phyloP scores from a whole-genome alignment of 129 eudicot genomes.

The Artemisia tridentata region DNA sequence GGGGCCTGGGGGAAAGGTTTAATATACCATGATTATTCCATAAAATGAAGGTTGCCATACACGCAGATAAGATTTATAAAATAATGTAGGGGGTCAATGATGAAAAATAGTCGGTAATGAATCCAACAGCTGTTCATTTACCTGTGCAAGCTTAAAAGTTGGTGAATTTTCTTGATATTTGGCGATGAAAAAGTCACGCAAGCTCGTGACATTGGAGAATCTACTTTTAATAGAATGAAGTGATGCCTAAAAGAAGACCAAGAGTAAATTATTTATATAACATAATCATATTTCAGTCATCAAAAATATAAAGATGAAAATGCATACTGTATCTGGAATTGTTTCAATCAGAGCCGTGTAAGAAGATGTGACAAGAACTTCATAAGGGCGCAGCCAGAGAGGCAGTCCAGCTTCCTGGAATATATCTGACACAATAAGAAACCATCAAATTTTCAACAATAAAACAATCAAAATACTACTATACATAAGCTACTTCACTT shows the following conservation, averaged over 20 bases:
- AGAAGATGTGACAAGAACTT: constrained; percentile 96
- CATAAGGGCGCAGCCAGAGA: constrained; percentile 97
- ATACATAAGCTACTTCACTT: not conserved
- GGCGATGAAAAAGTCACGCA: constrained; percentile 87
- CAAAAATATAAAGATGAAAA: constrained; percentile 2
- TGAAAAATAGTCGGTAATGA: not conserved
- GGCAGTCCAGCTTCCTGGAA: constrained; percentile 99
- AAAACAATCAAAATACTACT: constrained; percentile 3
- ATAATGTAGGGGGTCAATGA: constrained; percentile 11
- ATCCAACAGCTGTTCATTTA: constrained; percentile 33
- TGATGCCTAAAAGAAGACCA: constrained; percentile 63
- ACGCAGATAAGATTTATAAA: constrained; percentile 17
- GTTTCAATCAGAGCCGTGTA: constrained; percentile 99
- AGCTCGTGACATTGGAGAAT: constrained; percentile 69
- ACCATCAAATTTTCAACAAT: constrained; percentile 13
- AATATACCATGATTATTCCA: constrained; percentile 1
- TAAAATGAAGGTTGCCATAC: not conserved
- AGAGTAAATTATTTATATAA: constrained; percentile 10
- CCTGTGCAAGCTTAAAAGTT: constrained; percentile 97
- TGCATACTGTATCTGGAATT: constrained; percentile 89
- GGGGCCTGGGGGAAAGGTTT: not conserved
- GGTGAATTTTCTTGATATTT: constrained; percentile 95
- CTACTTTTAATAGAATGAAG: constrained; percentile 97
- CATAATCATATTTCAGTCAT: not conserved
- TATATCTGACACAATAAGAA: constrained; percentile 64